Evolutionary conservation across 2,329 filamentous ascomycete genomes (phyloP).

Genomic region (Stachybotrys chartarum): DNA sequence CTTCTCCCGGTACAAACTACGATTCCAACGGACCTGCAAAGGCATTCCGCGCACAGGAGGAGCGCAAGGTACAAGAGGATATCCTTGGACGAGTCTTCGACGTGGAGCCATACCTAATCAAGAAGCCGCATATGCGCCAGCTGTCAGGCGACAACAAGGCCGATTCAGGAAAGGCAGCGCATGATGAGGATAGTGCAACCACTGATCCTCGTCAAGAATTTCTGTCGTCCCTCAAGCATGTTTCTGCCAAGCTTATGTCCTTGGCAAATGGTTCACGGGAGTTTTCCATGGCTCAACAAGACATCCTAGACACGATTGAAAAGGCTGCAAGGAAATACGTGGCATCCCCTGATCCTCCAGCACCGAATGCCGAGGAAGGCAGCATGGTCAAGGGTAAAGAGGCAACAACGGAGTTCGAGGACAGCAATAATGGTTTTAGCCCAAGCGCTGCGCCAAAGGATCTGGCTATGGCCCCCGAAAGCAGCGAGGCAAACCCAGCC

Average conservation of each 20-base stretch:
- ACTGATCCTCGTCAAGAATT: slow-evolving; percentile 20
- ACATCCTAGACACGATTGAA: slow-evolving; percentile 42
- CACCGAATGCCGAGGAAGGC: too few species aligned
- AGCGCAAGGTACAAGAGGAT: slow-evolving; percentile 46
- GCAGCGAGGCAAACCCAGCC: not conserved
- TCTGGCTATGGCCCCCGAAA: too few species aligned
- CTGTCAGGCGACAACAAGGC: slow-evolving; percentile 1
- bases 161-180: slow-evolving; percentile 11
- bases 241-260: slow-evolving; percentile 35
- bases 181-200: not conserved
- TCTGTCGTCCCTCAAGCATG: slow-evolving; percentile 26
- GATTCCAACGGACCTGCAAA: slow-evolving; percentile 36
- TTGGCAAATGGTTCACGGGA: slow-evolving; percentile 28
- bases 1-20: slow-evolving; percentile 19
- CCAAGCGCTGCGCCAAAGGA: too few species aligned
- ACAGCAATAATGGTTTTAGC: too few species aligned
- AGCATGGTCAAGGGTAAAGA: too few species aligned
- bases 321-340: slow-evolving; percentile 45
- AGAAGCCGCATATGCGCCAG: slow-evolving; percentile 22
- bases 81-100: slow-evolving; percentile 47
- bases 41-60: slow-evolving; percentile 41
- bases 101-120: slow-evolving; percentile 33
- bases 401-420: too few species aligned
- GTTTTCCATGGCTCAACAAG: slow-evolving; percentile 30
- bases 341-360: too few species aligned